A percentile compares a stretch with the other conserved stretches of the same genome.
These are phyloP conservation scores for Glutinoglossum americanum DNA, from an alignment of 495 filamentous ascomycete species.

Conservation along the genomic window DNA sequence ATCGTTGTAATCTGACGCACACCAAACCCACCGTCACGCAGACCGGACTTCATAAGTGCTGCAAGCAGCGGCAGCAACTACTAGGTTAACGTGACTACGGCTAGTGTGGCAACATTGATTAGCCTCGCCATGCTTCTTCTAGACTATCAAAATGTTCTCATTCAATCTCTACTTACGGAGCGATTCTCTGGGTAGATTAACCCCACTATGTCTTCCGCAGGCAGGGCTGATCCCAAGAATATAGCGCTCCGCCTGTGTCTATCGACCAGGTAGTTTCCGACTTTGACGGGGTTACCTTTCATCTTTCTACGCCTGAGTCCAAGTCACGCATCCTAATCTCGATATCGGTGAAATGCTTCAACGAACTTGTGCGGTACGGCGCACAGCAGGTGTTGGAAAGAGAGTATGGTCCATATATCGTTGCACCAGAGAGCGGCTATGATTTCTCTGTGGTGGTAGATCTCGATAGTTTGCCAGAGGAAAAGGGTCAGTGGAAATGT, in stretches of 20 bases:
- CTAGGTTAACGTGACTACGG: not conserved
- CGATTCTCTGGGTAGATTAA: slow-evolving; percentile 61
- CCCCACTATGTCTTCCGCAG: not conserved
- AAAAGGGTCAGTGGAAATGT: slow-evolving; percentile 29
- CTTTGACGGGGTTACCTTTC: slow-evolving; percentile 94
- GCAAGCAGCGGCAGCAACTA: not conserved
- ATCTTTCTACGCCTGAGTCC: slow-evolving; percentile 83
- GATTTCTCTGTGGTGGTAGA: slow-evolving; percentile 86
- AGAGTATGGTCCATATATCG: slow-evolving; percentile 86
- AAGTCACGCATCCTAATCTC: slow-evolving; percentile 88
- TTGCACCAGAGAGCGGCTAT: slow-evolving; percentile 69
- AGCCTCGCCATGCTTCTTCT: slow-evolving; percentile 68
- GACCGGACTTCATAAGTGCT: not conserved
- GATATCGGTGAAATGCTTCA: slow-evolving; percentile 81
- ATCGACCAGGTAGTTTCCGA: slow-evolving; percentile 97
- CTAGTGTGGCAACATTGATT: not conserved
- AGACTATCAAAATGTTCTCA: slow-evolving; percentile 96
- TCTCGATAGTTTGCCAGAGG: slow-evolving; percentile 62
- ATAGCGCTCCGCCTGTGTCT: slow-evolving; percentile 56
- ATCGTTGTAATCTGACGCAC: not conserved
- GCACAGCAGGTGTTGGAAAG: slow-evolving; percentile 75
- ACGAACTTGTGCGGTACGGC: slow-evolving; percentile 78
- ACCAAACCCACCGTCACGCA: not conserved
- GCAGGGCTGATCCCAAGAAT: not conserved
- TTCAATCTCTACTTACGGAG: slow-evolving; percentile 87